Evolutionary conservation across 1,284 basidiomycete species (phyloP), one percentile per base, ranked within the genome.

Genomic region (Mycosarcoma mackinlayi): DNA sequence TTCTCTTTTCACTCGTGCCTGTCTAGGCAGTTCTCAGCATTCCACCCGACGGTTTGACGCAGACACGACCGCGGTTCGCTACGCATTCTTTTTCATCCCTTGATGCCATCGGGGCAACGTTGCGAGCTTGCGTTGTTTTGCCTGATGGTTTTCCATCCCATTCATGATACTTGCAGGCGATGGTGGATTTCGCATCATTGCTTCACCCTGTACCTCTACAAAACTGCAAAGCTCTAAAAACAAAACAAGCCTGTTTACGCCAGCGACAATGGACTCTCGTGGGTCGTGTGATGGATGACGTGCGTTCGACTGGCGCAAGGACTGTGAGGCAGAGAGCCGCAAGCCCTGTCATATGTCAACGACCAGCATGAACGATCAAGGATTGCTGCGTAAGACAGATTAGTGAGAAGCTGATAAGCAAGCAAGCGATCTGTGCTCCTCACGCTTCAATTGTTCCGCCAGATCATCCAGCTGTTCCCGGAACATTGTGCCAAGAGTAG

Each of bases 201-300:
- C 44, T 55, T 52, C 52, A 34, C 11, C 48, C 44, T 69, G 66
- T 69, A 69, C 66, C 66, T 64, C 60, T 69, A 69, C 53, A 38
- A 69, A 69, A 69, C 52, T 30, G 52, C 66, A 52, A 64, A 64
- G 60, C 60, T 64, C 60, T 45, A 42, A 30, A 62, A 25, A 47
- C 57, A 62, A 67, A 62, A 67, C 58, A 61, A 57, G 58, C 54
- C 64, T 66, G 63, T 66, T 52, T 60, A 65, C 62, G 62, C 62
- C 62, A 65, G 41, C 39, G 59, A 44, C 14, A 18, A 31, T 14
- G 30, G 30, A 9, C 25, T 21, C 8, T 13, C 19, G 35, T 21
- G 25, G 52, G 38, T 35, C 5, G 45, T 34, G 24, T 35, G 37
- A 37, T 25, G 7, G 30, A 5, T 6, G 35, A 21, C 25, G 24